phyloP scores from a whole-genome alignment of 225 moss, liverwort and hornwort genomes.

The Pseudisothecium myosuroides region DNA sequence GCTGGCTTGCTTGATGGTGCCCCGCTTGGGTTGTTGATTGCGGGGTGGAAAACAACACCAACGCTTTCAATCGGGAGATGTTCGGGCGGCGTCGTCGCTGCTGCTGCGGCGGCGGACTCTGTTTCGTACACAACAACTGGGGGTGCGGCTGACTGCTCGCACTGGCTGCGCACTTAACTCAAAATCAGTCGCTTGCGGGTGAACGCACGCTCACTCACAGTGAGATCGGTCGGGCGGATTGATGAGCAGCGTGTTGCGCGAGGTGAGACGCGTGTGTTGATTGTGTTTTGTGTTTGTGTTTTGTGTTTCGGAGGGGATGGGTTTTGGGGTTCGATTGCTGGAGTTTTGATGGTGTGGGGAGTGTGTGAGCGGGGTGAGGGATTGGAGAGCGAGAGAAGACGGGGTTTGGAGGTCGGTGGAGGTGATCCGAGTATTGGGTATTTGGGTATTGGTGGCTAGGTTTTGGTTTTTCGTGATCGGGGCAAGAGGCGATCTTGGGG shows the following conservation, averaged over 20 bases:
- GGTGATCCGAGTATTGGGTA: not conserved
- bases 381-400: not conserved
- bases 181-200: not conserved
- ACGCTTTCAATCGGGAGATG: slow-evolving; percentile 16
- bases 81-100: not conserved
- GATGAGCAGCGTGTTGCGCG: not conserved
- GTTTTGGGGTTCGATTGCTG: not conserved
- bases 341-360: not conserved
- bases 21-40: not conserved
- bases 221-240: slow-evolving; percentile 24
- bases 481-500: not conserved
- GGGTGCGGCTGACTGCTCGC: slow-evolving; percentile 5
- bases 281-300: too few relatives aligned
- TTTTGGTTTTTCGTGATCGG: not conserved
- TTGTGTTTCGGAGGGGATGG: not conserved
- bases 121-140: slow-evolving; percentile 4
- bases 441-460: not conserved
- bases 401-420: not conserved
- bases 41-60: too few relatives aligned
- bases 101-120: slow-evolving; percentile 15
- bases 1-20: too few relatives aligned
- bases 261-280: too few relatives aligned
- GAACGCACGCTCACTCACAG: too few relatives aligned
- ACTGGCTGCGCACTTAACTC: not conserved
- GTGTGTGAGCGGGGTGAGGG: not conserved